Percentiles rank a stretch among this genome's conserved stretches.
phyloP scores from a whole-genome alignment of 148 eudicot genomes.

The Heliamphora exappendiculata region DNA sequence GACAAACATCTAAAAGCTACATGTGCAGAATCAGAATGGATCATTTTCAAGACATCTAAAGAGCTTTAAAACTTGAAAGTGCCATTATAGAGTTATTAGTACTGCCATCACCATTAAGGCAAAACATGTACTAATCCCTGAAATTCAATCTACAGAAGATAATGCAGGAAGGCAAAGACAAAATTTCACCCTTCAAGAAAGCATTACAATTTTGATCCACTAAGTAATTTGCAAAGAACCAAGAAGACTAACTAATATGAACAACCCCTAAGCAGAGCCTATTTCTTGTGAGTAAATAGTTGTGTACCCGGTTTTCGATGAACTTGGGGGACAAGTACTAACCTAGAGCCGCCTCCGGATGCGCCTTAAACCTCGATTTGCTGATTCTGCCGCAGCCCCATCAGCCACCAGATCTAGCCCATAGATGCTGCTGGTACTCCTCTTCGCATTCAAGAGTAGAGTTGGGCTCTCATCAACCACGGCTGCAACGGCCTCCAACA shows the following conservation, averaged over 20 bases:
- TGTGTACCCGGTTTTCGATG: not conserved
- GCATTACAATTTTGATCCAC: not conserved
- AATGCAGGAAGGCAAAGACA: not conserved
- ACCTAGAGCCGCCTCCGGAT: constrained; percentile 43
- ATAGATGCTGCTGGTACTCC: constrained; percentile 73
- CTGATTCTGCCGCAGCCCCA: constrained; percentile 37
- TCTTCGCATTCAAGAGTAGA: constrained; percentile 37
- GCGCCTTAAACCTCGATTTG: constrained; percentile 40
- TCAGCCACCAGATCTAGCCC: constrained; percentile 58
- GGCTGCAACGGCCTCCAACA: constrained; percentile 23
- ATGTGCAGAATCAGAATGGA: too few relatives aligned
- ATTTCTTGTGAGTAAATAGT: not conserved
- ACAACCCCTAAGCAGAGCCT: not conserved
- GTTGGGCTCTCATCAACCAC: constrained; percentile 37
- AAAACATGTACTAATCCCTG: not conserved
- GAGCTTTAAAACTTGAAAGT: not conserved
- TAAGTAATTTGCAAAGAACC: too few relatives aligned
- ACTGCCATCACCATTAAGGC: not conserved
- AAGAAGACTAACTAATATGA: too few relatives aligned
- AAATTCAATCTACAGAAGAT: not conserved
- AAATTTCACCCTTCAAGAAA: constrained; percentile 14
- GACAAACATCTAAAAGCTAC: too few relatives aligned
- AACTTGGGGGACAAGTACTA: not conserved
- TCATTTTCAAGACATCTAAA: too few relatives aligned
- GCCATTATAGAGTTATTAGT: not conserved